These are phyloP conservation scores for Hydnomerulius pinastri DNA, from an alignment of 768 basidiomycete species.

Conservation along the genomic window DNA sequence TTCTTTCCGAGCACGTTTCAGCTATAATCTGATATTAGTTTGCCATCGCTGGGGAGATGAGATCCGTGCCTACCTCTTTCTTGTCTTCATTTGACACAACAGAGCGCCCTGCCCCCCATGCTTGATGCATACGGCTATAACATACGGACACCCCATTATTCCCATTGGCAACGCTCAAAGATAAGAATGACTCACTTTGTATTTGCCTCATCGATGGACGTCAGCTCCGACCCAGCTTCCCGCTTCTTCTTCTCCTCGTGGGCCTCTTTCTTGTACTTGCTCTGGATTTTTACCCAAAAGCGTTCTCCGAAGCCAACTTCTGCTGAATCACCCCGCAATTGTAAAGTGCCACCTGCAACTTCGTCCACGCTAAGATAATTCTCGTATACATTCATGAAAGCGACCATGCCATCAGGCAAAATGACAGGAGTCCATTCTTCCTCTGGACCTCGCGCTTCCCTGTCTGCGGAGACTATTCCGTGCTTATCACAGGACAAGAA, in stretches of 20 bases:
- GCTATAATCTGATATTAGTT: slow-evolving; percentile 39
- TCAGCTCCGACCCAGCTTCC: slow-evolving; percentile 52
- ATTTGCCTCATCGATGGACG: slow-evolving; percentile 67
- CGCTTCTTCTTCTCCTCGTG: slow-evolving; percentile 74
- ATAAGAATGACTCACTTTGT: slow-evolving; percentile 61
- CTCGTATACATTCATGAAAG: slow-evolving; percentile 87
- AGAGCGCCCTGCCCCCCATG: slow-evolving; percentile 82
- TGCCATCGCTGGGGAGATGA: slow-evolving; percentile 3
- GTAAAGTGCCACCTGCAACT: slow-evolving; percentile 77
- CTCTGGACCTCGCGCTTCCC: slow-evolving; percentile 89
- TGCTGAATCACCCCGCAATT: slow-evolving; percentile 82
- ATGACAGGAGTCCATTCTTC: slow-evolving; percentile 92
- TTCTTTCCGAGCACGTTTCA: slow-evolving; percentile 78
- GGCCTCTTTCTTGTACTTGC: slow-evolving; percentile 85
- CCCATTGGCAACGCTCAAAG: neutral
- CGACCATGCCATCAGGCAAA: slow-evolving; percentile 81
- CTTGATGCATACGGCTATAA: slow-evolving; percentile 67
- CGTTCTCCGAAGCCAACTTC: slow-evolving; percentile 83
- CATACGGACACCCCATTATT: slow-evolving; percentile 3
- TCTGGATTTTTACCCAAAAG: slow-evolving; percentile 89
- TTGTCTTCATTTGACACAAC: slow-evolving; percentile 72
- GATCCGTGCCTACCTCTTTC: slow-evolving; percentile 55
- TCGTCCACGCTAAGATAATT: slow-evolving; percentile 87
- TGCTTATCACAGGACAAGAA: slow-evolving; percentile 88
- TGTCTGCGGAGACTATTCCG: slow-evolving; percentile 79